Evolutionary conservation across 768 basidiomycete species (phyloP), one percentile per base, ranked within the genome.

Genomic region (Tylopilus intermedius): DNA sequence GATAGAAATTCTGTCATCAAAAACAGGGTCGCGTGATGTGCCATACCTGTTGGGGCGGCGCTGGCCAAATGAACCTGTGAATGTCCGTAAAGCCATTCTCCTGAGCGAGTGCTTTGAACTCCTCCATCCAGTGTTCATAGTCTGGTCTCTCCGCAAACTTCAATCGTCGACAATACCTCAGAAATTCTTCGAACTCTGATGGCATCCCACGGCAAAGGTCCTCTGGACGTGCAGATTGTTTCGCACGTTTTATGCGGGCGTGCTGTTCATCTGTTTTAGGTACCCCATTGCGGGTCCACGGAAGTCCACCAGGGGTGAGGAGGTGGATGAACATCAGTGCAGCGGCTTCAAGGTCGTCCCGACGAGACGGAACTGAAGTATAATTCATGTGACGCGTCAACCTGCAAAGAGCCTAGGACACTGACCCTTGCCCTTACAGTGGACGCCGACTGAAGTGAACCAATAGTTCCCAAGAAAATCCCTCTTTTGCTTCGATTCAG

Each of bases 381-480:
- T 51, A 27, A 47, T 59, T 67, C 51, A 62, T 58, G 63, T 49
- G 47, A 65, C 37, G 24, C 24, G 55, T 63, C 47, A 26, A 57
- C 33, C 50, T 50, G 45, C 10, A 50, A 58, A 50, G 53, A 49
- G 49, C 21, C 45, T 38, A 26, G 37, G 49, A 60, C 35, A 58
- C 71, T 57, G 56, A 86, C 88, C 85, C 76, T 80, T 83, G 49
- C 84, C 84, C 45, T 80, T 79, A 59, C 88, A 90, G 66, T 90
- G 88, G 10, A 90, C 88, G 38, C 78, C 79, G 4, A 90, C 78
- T 10, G 88, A 84, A 72, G 80, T 83, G 64, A 90, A 90, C 86
- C 86, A 90, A 63, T 89, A 90, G 64, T 90, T 90, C 24, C 88
- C 88, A 48, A 90, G 81, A 57, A 90, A 90, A 60, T 88, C 83